Base-by-base conservation (phyloP, 2,329 filamentous ascomycete genomes). In the Dothideomycetes sp. region DNA sequence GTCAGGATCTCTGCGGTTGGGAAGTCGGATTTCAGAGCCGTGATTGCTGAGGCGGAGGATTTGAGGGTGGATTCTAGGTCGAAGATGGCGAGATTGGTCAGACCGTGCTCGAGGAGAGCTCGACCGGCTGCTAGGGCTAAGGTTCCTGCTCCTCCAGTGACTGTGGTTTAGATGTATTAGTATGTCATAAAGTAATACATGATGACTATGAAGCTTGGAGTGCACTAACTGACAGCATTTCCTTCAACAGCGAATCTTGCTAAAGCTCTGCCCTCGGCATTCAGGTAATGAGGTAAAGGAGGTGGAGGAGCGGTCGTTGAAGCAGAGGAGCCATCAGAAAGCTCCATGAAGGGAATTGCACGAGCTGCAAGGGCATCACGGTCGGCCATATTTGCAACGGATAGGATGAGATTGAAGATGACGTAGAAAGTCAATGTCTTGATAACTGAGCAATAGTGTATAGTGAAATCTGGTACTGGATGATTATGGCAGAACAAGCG, bases 81-180 rank as follows among this genome's bases (percentile, higher is more conserved):
- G 53, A 81, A 73, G 20, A 84, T 67, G 29, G 68, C 68, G 9
- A 83, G 61, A 2, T 73, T 74, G 0, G 62, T 55, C 2, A 76
- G 63, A 6, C 80, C 80, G 52, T 84, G 80, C 57, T 84, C 78
- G 25, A 84, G 75, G 15, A 85, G 68, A 2, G 80, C 80, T 32
- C 69, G 63, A 1, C 72, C 72, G 19, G 71, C 69, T 41, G 68
- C 65, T 7, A 79, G 64, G 5, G 75, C 79, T 0, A 83, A 64
- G 9, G 71, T 76, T 4, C 81, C 81, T 11, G 76, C 72, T 22
- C 80, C 80, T 13, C 80, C 80, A 0, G 80, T 82, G 10, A 84
- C 69, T 69, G n/a, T 27, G 18, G 28, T 33, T 16, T 16, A 13
- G 10, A 30, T 34, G 29, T 44, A 20, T 38, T 24, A 29, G 19